Conservation (phyloP, 2,329 filamentous ascomycete species). For the Diaporthe velutina region DNA sequence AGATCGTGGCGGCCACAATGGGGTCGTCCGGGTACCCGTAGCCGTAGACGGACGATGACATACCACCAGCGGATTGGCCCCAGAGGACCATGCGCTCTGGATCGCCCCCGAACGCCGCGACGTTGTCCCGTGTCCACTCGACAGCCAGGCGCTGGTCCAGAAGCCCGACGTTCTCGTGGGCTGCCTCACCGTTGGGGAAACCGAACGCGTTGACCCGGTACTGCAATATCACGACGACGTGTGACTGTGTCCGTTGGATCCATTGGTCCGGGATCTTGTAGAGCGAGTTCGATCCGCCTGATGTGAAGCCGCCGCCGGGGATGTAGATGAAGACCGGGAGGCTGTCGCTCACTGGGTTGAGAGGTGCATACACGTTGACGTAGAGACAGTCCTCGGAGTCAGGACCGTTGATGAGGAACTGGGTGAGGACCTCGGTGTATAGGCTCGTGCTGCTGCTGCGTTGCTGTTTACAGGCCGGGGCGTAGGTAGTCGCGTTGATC, state of each 20-base stretch:
- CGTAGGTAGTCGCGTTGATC: constrained; percentile 6
- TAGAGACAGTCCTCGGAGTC: constrained; percentile 34
- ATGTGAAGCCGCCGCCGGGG: constrained; percentile 29
- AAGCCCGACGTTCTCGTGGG: constrained; percentile 60
- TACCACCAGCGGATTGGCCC: constrained; percentile 61
- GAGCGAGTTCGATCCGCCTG: constrained; percentile 24
- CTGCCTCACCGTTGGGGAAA: constrained; percentile 47
- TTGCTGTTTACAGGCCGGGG: constrained; percentile 10
- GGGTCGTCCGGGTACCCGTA: constrained; percentile 58
- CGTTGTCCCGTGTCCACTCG: constrained; percentile 65
- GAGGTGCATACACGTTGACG: constrained; percentile 28
- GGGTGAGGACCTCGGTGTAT: constrained; percentile 16
- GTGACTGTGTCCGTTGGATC: constrained; percentile 30
- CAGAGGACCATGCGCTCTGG: constrained; percentile 58
- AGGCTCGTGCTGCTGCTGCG: neutral
- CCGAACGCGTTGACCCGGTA: constrained; percentile 42
- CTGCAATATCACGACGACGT: constrained; percentile 27
- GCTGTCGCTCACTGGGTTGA: neutral
- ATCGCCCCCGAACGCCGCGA: constrained; percentile 64
- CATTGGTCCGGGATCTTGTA: constrained; percentile 33
- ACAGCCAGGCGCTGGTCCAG: constrained; percentile 66
- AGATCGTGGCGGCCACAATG: constrained; percentile 54
- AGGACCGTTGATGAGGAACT: constrained; percentile 28
- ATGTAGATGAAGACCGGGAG: constrained; percentile 32
- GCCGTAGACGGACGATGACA: constrained; percentile 54